Conservation (phyloP, 768 basidiomycete species). For the Boletus rubroflammeus region DNA sequence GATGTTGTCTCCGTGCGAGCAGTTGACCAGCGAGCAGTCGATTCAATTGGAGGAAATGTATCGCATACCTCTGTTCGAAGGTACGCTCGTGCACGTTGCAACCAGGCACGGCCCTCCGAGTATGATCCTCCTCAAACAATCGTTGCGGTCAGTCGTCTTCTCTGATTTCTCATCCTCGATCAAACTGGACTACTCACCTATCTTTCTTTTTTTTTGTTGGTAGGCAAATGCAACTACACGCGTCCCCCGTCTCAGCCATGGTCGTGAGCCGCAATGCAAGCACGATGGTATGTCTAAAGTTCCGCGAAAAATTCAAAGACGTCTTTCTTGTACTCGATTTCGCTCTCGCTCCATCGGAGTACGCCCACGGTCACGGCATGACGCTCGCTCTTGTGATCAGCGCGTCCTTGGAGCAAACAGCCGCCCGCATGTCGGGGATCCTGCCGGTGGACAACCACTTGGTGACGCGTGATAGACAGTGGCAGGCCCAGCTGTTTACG, state of each 20-base stretch:
- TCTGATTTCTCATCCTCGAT: too few species aligned
- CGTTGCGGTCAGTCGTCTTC: slow-evolving; percentile 18
- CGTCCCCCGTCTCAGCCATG: slow-evolving; percentile 28
- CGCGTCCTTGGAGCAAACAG: slow-evolving; percentile 42
- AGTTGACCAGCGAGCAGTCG: slow-evolving; percentile 43
- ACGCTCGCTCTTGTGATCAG: slow-evolving; percentile 53
- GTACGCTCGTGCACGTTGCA: slow-evolving; percentile 31
- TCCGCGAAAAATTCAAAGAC: slow-evolving; percentile 24
- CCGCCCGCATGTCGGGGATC: slow-evolving; percentile 44
- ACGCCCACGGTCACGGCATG: slow-evolving; percentile 28
- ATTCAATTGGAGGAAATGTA: slow-evolving; percentile 51
- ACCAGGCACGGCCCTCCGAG: slow-evolving; percentile 38
- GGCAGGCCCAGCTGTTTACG: slow-evolving; percentile 60
- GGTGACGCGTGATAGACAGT: slow-evolving; percentile 44
- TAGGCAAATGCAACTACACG: slow-evolving; percentile 25
- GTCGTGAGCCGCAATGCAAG: slow-evolving; percentile 63
- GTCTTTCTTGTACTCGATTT: slow-evolving; percentile 64
- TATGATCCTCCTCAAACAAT: slow-evolving; percentile 33
- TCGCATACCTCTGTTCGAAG: slow-evolving; percentile 45
- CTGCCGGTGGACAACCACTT: slow-evolving; percentile 44
- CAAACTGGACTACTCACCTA: neutral
- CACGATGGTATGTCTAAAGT: slow-evolving; percentile 48
- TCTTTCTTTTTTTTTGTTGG: neutral
- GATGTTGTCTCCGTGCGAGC: slow-evolving; percentile 46
- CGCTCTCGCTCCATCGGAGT: slow-evolving; percentile 41